These are phyloP conservation scores for Diatrype stigma DNA, from an alignment of 2,329 filamentous ascomycete genomes.

Conservation along the genomic window DNA sequence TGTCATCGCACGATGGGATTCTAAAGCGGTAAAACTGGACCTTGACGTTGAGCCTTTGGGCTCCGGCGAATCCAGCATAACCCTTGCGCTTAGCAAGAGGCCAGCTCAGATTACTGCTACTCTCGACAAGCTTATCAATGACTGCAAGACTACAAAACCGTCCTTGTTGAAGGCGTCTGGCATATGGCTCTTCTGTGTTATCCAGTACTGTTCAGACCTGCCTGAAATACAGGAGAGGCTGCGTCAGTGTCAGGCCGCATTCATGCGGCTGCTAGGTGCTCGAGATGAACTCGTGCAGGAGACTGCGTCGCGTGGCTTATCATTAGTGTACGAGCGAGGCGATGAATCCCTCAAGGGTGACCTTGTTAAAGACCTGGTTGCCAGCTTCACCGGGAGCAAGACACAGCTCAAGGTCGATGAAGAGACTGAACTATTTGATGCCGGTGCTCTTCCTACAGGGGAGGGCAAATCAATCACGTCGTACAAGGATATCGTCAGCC, in stretches of 20 bases:
- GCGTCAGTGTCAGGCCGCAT: conserved; percentile 76
- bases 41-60: conserved; percentile 64
- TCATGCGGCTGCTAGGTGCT: conserved; percentile 81
- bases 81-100: conserved; percentile 32
- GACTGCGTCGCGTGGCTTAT: conserved; percentile 83
- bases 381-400: conserved; percentile 77
- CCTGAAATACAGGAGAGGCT: conserved; percentile 68
- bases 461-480: conserved; percentile 88
- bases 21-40: conserved; percentile 69
- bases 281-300: conserved; percentile 94
- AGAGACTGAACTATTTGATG: conserved; percentile 91
- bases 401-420: conserved; percentile 77
- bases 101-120: conserved; percentile 45
- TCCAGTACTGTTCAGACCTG: conserved; percentile 86
- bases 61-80: conserved; percentile 27
- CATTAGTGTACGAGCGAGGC: conserved; percentile 91
- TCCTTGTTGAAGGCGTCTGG: conserved; percentile 86
- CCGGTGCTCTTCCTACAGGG: conserved; percentile 82
- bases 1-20: conserved; percentile 76
- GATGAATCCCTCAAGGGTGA: conserved; percentile 75
- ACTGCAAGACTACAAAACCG: conserved; percentile 82
- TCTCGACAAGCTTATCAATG: conserved; percentile 68
- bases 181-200: conserved; percentile 89
- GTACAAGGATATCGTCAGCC: conserved; percentile 93
- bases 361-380: conserved; percentile 81